Evolutionary conservation across 208 protist genomes (phyloP), one percentile per base, ranked within the genome.

Genomic region (Leishmania turanica): DNA sequence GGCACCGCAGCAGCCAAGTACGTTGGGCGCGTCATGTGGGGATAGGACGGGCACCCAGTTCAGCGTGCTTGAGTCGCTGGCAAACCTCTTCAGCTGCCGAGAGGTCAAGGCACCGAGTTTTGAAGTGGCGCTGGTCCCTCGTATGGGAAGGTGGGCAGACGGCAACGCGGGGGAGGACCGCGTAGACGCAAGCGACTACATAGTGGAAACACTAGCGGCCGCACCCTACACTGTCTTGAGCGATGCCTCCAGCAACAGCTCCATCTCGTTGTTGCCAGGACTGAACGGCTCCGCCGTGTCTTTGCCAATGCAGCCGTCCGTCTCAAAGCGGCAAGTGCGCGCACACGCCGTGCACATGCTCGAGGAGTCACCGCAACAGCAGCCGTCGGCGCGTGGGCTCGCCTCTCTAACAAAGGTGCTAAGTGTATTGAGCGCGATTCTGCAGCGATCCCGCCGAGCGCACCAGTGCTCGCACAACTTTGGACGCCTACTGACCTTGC

Each of bases 381-480:
- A 27, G 54, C 34, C 24, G 0, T 13, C 9, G 34, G 27, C 34
- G 5, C 2, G 24, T 21, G 74, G 37, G 0, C 53, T 77, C 3
- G 62, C 47, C 9, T 53, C 45, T 8, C 3, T 71, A 27, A 79
- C 64, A 34, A 58, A 47, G 34, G 62, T 45, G 31, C 76, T 79
- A 7, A 71, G 60, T 40, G 64, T 79, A 31, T 45, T 79, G 60
- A 34, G 60, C 53, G 76, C 76, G 2, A 79, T 79, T 58, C 76
- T 79, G 58, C 76, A 79, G 51, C 62, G 76, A 21, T 79, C 76
- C 47, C 62, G 3, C 40, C 47, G 34, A 11, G 76, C 76, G 24
- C 62, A 79, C n/a, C 62, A 47, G 19, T 64, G 40, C 7, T 79
- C 76, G 21, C 60, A 47, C 76, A 79, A 79, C 27, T 79, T 72